Evolutionary conservation across 2,329 filamentous ascomycete species (phyloP).

Genomic region (Lanzia echinophila): DNA sequence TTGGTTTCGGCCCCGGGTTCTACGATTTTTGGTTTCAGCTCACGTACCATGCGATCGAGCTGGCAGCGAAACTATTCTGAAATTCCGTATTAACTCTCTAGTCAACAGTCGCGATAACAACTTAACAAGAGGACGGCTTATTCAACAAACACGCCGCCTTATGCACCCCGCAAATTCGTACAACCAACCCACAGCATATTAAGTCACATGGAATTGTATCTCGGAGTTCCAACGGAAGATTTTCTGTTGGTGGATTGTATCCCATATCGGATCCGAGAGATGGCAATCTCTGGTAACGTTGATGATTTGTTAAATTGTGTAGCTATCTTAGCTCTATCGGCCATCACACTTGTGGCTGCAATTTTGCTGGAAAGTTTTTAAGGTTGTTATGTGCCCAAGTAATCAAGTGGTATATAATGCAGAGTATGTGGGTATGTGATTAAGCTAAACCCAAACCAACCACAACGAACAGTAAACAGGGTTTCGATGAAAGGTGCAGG

Average conservation of each 20-base stretch:
- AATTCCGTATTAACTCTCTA: not conserved
- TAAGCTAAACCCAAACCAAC: too few relatives aligned
- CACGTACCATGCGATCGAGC: too few relatives aligned
- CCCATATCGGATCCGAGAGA: not conserved
- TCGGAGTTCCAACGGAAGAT: not conserved
- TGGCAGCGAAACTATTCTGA: not conserved
- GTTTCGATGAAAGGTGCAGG: too few relatives aligned
- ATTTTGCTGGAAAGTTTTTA: not conserved
- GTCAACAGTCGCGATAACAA: not conserved
- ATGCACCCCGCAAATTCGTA: conserved; percentile 6
- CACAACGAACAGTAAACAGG: too few relatives aligned
- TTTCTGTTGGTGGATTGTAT: not conserved
- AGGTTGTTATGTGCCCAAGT: not conserved
- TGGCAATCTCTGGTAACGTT: not conserved
- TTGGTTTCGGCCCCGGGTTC: too few relatives aligned
- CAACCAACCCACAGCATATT: not conserved
- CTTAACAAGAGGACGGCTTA: not conserved
- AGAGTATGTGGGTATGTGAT: not conserved
- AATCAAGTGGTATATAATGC: not conserved
- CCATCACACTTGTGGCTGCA: not conserved
- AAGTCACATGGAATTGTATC: conserved; percentile 1
- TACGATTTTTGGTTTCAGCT: not conserved
- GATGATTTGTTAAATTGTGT: not conserved
- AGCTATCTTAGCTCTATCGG: not conserved
- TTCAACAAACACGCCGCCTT: not conserved